Evolutionary conservation across 208 protist genomes (phyloP), one percentile per base, ranked within the genome.

Genomic region (Herpetomonas samuelpessoai): DNA sequence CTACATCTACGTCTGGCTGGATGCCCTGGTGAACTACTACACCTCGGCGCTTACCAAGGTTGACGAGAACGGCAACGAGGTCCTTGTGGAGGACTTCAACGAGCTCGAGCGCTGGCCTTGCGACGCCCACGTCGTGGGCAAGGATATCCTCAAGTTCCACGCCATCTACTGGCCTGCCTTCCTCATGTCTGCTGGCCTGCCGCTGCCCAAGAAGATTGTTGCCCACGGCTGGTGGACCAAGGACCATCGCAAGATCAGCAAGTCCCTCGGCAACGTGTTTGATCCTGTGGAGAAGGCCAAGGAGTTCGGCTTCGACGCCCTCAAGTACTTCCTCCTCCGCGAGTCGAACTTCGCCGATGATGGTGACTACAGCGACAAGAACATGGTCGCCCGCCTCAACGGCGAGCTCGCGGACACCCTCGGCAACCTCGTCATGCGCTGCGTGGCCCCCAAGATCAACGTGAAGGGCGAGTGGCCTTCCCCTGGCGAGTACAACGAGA

Each of bases 121-220:
- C 55, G 88, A 96, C 70, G 61, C 86, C 55, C 96, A 98, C 70
- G 73, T 98, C 0, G 88, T 99, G 24, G 98, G 98, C 18, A 99
- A 99, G 77, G 99, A 99, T 72, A 99, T 99, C 64, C 65, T 99
- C 19, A 95, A 98, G 65, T 99, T 99, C 73, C 99, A 99, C 74
- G 83, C 91, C 39, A 91, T 99, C 55, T 99, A 99, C 74, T 99
- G 99, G 99, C 98, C 98, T 0, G 94, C 97, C 4, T 99, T 99
- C 54, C 74, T 99, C 29, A 80, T 99, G 58, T 96, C 92, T 14
- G 92, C 93, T 0, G 97, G 86, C 16, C 68, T 99, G 29, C 81
- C 77, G n/a, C 74, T 96, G 22, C 98, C 98, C 4, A 82, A 93
- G 65, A 59, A 71, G 31, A 60, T 99, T 14, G 69, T 98, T 29